phyloP scores from a whole-genome alignment of 2,329 filamentous ascomycete species.

The Pseudophaeomoniella oleicola region DNA sequence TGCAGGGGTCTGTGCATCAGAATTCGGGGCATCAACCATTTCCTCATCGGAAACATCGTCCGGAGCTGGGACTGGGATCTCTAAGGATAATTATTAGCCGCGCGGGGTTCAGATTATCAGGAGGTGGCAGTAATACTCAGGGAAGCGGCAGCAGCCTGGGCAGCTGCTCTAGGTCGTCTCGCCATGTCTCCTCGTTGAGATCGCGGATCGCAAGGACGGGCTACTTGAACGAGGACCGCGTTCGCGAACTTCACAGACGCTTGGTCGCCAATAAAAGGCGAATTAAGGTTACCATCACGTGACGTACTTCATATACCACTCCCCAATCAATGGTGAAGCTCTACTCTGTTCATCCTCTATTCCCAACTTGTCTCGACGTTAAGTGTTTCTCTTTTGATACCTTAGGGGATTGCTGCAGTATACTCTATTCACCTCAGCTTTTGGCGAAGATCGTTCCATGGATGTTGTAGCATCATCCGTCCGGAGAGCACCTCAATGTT shows the following conservation, averaged over 20 bases:
- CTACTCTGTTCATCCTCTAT: too few species aligned
- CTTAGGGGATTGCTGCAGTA: too few species aligned
- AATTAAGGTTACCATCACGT: too few species aligned
- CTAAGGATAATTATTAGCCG: constrained; percentile 13
- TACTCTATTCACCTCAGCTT: too few species aligned
- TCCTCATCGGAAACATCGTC: constrained; percentile 31
- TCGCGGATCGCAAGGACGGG: not conserved
- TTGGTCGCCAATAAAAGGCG: too few species aligned
- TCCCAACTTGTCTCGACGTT: too few species aligned
- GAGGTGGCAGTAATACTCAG: constrained; percentile 20
- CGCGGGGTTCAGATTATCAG: not conserved
- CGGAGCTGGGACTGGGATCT: constrained; percentile 23
- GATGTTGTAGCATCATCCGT: too few species aligned
- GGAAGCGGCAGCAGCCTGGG: constrained; percentile 30
- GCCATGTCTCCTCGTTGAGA: constrained; percentile 19
- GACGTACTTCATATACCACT: too few species aligned
- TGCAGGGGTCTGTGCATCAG: constrained; percentile 17
- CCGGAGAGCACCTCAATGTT: too few species aligned
- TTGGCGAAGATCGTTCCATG: too few species aligned
- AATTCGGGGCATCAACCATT: constrained; percentile 22
- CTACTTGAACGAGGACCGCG: constrained; percentile 1
- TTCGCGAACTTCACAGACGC: not conserved
- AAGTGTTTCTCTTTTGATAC: too few species aligned
- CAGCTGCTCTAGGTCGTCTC: constrained; percentile 29
- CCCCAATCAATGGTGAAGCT: too few species aligned